Conservation (phyloP, 2,329 filamentous ascomycete species). For the Pseudogymnoascus sp. region DNA sequence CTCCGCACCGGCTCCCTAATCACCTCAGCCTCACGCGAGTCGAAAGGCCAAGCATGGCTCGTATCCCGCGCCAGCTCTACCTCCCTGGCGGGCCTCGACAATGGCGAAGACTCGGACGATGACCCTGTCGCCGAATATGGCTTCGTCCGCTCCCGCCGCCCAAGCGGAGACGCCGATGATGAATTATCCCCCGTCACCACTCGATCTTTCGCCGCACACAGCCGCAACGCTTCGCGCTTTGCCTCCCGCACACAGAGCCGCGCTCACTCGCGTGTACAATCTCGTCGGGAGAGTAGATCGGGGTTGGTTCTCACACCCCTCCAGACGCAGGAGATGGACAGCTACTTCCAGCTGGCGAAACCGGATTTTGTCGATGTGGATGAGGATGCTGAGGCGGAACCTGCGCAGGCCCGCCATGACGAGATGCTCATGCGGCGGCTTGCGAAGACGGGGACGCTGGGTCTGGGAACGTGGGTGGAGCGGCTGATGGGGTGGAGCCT, state of each 20-base stretch:
- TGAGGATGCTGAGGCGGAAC: slow-evolving; percentile 47
- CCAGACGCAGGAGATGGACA: slow-evolving; percentile 38
- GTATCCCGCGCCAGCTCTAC: slow-evolving; percentile 58
- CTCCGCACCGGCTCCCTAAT: slow-evolving; percentile 56
- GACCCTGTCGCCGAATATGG: slow-evolving; percentile 44
- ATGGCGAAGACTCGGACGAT: slow-evolving; percentile 47
- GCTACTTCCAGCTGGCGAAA: slow-evolving; percentile 34
- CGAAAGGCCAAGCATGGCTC: slow-evolving; percentile 63
- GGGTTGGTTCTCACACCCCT: slow-evolving; percentile 33
- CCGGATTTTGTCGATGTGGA: slow-evolving; percentile 59
- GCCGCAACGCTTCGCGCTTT: slow-evolving; percentile 40
- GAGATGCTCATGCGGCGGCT: slow-evolving; percentile 52
- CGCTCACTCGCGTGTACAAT: slow-evolving; percentile 37
- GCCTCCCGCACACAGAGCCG: slow-evolving; percentile 25
- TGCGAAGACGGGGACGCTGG: slow-evolving; percentile 45
- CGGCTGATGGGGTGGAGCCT: slow-evolving; percentile 52
- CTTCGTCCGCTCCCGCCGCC: slow-evolving; percentile 35
- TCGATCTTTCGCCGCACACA: slow-evolving; percentile 33
- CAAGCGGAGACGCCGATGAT: slow-evolving; percentile 30
- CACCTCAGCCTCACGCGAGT: slow-evolving; percentile 55
- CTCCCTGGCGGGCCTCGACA: slow-evolving; percentile 46
- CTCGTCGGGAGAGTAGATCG: slow-evolving; percentile 23
- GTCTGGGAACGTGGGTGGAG: slow-evolving; percentile 52
- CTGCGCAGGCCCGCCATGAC: slow-evolving; percentile 40
- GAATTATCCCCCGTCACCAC: slow-evolving; percentile 27